Conservation (phyloP, 306 rosid genomes). For the Benincasa hispida region DNA sequence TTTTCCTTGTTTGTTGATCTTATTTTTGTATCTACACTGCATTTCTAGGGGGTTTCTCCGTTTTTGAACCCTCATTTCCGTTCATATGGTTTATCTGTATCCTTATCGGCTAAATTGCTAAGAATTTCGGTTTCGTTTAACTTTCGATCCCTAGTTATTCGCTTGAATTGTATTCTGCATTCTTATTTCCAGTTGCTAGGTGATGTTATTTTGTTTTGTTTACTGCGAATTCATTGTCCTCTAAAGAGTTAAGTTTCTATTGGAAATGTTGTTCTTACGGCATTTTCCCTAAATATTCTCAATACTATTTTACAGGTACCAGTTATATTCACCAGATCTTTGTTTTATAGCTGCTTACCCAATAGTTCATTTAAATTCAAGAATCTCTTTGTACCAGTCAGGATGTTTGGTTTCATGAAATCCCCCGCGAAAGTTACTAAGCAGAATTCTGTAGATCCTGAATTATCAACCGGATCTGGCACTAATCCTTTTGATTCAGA, state of each 20-base stretch:
- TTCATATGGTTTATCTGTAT: neutral
- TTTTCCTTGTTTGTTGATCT: neutral
- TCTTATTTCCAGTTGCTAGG: neutral
- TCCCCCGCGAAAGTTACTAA: slow-evolving; percentile 28
- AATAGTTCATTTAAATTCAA: neutral
- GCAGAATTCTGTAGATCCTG: slow-evolving; percentile 33
- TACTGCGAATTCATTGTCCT: neutral
- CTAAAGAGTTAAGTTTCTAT: neutral
- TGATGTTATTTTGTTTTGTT: neutral
- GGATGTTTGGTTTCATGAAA: slow-evolving; percentile 45
- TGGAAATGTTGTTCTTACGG: neutral
- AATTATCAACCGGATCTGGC: slow-evolving; percentile 12
- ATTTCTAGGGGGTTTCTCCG: neutral
- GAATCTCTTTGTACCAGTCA: slow-evolving; percentile 1
- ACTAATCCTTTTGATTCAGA: slow-evolving; percentile 19
- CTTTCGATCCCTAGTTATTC: neutral
- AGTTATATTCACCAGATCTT: neutral
- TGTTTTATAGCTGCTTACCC: neutral
- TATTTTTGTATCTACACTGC: neutral
- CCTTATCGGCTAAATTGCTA: neutral
- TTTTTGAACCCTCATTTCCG: neutral
- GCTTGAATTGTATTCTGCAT: neutral
- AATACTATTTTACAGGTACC: slow-evolving; percentile 1
- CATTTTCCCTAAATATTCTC: neutral
- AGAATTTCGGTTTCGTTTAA: neutral